Percentiles rank a stretch among this genome's conserved stretches.
phyloP scores from a whole-genome alignment of 192 early-diverging fungal genomes.

The Rhizophlyctis rosea region DNA sequence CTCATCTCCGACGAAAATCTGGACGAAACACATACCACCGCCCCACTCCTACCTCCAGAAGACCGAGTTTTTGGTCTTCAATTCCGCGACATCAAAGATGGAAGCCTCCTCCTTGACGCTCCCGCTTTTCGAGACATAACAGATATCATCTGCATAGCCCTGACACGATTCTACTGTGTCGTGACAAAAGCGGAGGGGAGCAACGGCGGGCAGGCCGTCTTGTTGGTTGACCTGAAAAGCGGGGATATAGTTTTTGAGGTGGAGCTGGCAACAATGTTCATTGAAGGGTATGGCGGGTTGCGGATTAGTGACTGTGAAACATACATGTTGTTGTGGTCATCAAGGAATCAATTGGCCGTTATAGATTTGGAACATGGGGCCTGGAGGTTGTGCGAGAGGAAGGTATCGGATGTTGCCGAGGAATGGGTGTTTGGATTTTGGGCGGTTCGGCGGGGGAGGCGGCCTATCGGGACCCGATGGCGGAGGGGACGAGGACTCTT shows the following conservation, averaged over 20 bases:
- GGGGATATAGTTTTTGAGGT: constrained; percentile 12
- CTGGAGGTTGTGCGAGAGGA: not conserved
- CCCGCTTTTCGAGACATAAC: constrained; percentile 1
- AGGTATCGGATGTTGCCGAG: constrained; percentile 8
- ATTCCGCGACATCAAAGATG: constrained; percentile 5
- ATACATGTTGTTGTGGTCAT: constrained; percentile 18
- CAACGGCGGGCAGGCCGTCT: constrained; percentile 8
- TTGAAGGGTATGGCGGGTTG: constrained; percentile 8
- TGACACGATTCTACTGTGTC: constrained; percentile 13
- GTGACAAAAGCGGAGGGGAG: constrained; percentile 4
- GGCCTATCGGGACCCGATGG: no score
- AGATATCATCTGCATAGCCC: constrained; percentile 14
- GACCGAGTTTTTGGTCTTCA: constrained; percentile 9
- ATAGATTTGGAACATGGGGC: constrained; percentile 6
- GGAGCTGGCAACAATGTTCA: constrained; percentile 12
- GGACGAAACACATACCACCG: not conserved
- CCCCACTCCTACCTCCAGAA: not conserved
- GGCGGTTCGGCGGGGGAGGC: no score
- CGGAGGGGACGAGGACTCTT: no score
- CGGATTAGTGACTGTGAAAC: constrained; percentile 16
- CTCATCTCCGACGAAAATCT: constrained; percentile 7
- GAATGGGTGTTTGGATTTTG: no score
- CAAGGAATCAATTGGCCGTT: constrained; percentile 5
- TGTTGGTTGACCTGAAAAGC: constrained; percentile 8
- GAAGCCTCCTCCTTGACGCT: not conserved